A percentile compares a stretch with the other conserved stretches of the same genome.
Evolutionary conservation across 352 stramenopile genomes (phyloP).

Genomic region (Globisporangium sylvaticum): DNA sequence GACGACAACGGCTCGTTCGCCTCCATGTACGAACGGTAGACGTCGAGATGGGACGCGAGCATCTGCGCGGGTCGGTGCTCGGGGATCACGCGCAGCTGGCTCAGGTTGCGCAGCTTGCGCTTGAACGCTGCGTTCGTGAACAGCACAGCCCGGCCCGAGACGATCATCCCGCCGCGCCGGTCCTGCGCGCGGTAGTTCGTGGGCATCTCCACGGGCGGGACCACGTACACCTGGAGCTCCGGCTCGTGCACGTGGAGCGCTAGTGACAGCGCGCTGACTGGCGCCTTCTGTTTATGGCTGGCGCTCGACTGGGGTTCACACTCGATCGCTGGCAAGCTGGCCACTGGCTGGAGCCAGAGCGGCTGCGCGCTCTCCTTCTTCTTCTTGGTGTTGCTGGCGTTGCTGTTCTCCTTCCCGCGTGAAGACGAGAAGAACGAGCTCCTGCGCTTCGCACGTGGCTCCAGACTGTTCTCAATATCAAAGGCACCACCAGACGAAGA

Average conservation of each 20-base stretch:
- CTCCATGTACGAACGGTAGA: slow-evolving; percentile 3
- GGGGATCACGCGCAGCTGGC: slow-evolving; percentile 32
- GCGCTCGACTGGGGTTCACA: not conserved
- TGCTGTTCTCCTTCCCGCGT: not conserved
- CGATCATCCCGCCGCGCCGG: slow-evolving; percentile 41
- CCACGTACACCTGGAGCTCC: slow-evolving; percentile 18
- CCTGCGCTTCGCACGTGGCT: not conserved
- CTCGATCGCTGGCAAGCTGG: slow-evolving; percentile 6
- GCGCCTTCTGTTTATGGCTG: not conserved
- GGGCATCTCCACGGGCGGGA: slow-evolving; percentile 48
- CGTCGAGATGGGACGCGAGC: not conserved
- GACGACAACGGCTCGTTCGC: not conserved
- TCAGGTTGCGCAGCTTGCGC: slow-evolving; percentile 36
- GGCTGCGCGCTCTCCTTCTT: not conserved
- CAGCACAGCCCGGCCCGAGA: slow-evolving; percentile 40
- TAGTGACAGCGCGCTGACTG: not conserved
- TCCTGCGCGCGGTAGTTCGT: slow-evolving; percentile 47
- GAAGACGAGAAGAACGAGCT: slow-evolving; percentile 1
- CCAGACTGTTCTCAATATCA: not conserved
- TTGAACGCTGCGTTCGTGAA: slow-evolving; percentile 65
- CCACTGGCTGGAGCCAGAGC: slow-evolving; percentile 4
- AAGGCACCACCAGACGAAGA: not conserved
- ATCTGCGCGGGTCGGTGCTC: slow-evolving; percentile 19
- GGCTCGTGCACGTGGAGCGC: not conserved
- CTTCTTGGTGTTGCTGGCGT: not conserved